A percentile compares a stretch with the other conserved stretches of the same genome.
Conservation (phyloP, 768 basidiomycete genomes). For the Mrakia hoshinonis region DNA sequence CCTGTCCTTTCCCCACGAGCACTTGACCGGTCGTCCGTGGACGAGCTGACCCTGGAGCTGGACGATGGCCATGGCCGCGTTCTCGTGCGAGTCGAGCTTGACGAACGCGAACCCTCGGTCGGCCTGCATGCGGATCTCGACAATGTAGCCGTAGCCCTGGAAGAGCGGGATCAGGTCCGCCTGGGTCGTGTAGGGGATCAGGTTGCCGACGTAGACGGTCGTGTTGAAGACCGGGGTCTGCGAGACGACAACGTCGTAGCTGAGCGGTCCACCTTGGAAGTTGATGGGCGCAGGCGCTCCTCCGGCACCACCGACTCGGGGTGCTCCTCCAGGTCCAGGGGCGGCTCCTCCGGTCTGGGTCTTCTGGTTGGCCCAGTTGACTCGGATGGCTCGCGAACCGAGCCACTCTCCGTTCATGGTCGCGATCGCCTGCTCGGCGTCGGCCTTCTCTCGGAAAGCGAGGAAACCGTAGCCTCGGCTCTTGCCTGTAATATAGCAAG, state of each 20-base stretch:
- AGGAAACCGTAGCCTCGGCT: constrained; percentile 30
- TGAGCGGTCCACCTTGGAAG: constrained; percentile 78
- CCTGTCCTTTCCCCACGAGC: constrained; percentile 94
- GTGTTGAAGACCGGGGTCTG: constrained; percentile 91
- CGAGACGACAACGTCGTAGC: constrained; percentile 83
- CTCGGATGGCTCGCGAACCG: constrained; percentile 92
- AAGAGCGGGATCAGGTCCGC: constrained; percentile 95
- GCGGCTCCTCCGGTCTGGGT: constrained; percentile 59
- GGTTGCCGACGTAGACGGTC: constrained; percentile 96
- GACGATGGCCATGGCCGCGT: constrained; percentile 95
- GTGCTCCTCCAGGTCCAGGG: constrained; percentile 28
- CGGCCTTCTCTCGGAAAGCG: constrained; percentile 71
- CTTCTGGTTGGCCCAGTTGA: constrained; percentile 99
- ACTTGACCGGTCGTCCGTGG: constrained; percentile 94
- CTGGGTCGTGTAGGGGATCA: constrained; percentile 94
- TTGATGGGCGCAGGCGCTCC: constrained; percentile 72
- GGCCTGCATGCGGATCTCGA: constrained; percentile 98
- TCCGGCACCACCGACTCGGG: constrained; percentile 25
- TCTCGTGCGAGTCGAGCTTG: constrained; percentile 96
- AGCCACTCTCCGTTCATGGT: constrained; percentile 99
- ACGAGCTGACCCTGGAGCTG: constrained; percentile 95
- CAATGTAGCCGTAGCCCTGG: constrained; percentile 89
- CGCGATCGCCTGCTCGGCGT: constrained; percentile 97
- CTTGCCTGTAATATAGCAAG: constrained; percentile 3
- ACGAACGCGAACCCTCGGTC: constrained; percentile 99